A percentile compares a stretch with the other conserved stretches of the same genome.
These are phyloP conservation scores for Whalleya microplaca DNA, from an alignment of 2,329 filamentous ascomycete species.

Conservation along the genomic window DNA sequence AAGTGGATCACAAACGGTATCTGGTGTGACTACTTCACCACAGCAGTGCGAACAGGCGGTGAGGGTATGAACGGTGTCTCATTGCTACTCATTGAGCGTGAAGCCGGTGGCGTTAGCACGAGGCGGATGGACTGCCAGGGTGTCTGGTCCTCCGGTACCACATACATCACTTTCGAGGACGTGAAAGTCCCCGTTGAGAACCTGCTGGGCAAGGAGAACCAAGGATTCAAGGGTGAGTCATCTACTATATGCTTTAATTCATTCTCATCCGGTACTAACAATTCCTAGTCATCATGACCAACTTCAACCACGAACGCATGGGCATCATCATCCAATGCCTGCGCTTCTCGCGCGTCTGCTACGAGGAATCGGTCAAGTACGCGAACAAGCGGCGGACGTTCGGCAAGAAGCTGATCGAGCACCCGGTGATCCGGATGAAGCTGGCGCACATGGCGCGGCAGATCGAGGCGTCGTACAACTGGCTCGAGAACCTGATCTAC, in stretches of 20 bases:
- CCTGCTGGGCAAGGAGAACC: slow-evolving; percentile 95
- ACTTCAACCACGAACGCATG: slow-evolving; percentile 99
- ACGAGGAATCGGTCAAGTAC: slow-evolving; percentile 95
- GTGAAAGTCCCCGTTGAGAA: slow-evolving; percentile 99
- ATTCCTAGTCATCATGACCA: slow-evolving; percentile 87
- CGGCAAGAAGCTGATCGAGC: slow-evolving; percentile 93
- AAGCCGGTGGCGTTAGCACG: slow-evolving; percentile 82
- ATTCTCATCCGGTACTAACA: slow-evolving; percentile 13
- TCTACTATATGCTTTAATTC: neutral
- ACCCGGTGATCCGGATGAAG: slow-evolving; percentile 96
- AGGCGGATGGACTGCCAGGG: slow-evolving; percentile 98
- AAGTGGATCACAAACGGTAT: slow-evolving; percentile 99
- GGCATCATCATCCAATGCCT: slow-evolving; percentile 98
- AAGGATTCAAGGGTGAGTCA: slow-evolving; percentile 80
- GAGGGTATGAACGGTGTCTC: slow-evolving; percentile 91
- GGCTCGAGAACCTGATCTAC: slow-evolving; percentile 94
- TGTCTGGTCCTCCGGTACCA: slow-evolving; percentile 93
- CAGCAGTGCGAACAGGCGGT: slow-evolving; percentile 86
- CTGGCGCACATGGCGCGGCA: slow-evolving; percentile 98
- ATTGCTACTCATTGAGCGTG: slow-evolving; percentile 89
- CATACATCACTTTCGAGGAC: slow-evolving; percentile 97
- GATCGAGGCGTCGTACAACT: slow-evolving; percentile 95
- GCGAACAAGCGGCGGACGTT: slow-evolving; percentile 97
- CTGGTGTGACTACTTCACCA: slow-evolving; percentile 97
- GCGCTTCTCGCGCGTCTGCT: slow-evolving; percentile 95